Percentiles rank a stretch among this genome's conserved stretches.
These are phyloP conservation scores for Colletotrichum agaves DNA, from an alignment of 2,329 filamentous ascomycete genomes.

Conservation along the genomic window DNA sequence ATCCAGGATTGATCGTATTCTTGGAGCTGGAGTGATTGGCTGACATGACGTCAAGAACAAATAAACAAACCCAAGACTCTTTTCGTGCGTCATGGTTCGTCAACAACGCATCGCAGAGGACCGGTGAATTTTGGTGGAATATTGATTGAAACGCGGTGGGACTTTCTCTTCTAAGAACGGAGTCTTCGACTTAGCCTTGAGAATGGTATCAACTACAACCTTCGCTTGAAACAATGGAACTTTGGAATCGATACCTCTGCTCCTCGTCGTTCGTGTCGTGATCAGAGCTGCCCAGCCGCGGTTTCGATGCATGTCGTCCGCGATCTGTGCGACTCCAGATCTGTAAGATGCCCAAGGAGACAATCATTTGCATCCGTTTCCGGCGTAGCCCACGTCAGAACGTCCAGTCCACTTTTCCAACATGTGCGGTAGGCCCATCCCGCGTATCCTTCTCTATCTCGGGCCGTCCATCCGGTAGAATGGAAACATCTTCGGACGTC, in stretches of 20 bases:
- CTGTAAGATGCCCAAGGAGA: not conserved
- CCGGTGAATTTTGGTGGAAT: not conserved
- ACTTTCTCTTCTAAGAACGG: not conserved
- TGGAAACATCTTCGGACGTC: not conserved
- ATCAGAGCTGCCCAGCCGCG: too few relatives aligned
- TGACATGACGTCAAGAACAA: constrained; percentile 22
- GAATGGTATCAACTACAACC: not conserved
- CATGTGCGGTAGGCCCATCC: too few relatives aligned
- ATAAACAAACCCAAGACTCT: constrained; percentile 11
- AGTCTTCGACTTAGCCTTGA: not conserved
- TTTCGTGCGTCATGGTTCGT: not conserved
- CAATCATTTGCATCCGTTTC: not conserved
- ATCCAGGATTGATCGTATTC: constrained; percentile 11
- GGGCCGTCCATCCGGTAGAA: not conserved
- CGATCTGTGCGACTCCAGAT: constrained; percentile 1
- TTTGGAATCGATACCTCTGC: not conserved
- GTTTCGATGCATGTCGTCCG: too few relatives aligned
- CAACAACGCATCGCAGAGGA: not conserved
- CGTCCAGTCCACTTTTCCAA: not conserved
- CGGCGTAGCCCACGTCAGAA: too few relatives aligned
- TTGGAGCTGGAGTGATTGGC: not conserved
- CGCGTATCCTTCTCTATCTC: too few relatives aligned
- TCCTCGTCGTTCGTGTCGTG: not conserved
- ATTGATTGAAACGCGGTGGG: not conserved
- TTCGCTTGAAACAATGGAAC: constrained; percentile 7